Base-by-base conservation (phyloP, 2,329 filamentous ascomycete genomes). In the Cladorrhinum sp. region DNA sequence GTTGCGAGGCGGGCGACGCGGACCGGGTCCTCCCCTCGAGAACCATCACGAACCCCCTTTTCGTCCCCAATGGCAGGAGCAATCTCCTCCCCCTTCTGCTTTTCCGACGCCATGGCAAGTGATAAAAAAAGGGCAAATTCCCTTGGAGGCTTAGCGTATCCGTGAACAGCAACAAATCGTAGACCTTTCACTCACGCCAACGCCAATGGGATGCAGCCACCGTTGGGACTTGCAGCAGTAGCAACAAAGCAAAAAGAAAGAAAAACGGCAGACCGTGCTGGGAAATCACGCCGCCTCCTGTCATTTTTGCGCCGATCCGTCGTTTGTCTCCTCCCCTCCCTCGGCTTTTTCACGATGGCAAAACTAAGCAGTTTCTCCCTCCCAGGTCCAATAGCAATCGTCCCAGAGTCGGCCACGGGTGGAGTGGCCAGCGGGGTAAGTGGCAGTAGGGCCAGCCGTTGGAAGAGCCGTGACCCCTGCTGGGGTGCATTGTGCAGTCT, bases 1-100 rank as follows among this genome's bases (percentile, higher is more conserved):
- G 69, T 60, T 64, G 72, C 70, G 62, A 57, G 60, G 38, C 61
- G 61, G 36, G 55, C 54, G 24, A 59, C 8, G 16, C 65, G 45
- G 27, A 61, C 66, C 8, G 63, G 59, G 41, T 61, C 58, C 36
- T 62, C n/a, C n/a, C n/a, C 51, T 25, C 25, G 52, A 63, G 55
- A n/a, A 32, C 22, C 62, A 32, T 61, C 52, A 25, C 64, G 59
- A 38, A 65, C 58, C 41, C 55, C 62, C 50, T 61, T 66, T 20
- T 54, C 48, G 48, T 36, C 59, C 16, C 18, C 53, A 20, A 22
- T 12, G 1, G 55, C 53, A 18, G 18, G 9, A 1, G 55, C 50
- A 53, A 49, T 57, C 38, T 52, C 55, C 23, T 51, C 61, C 16
- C 56, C 51, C 27, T 25, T 16, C 2, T 49, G 5, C 3, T 61